Evolutionary conservation across 2,329 filamentous ascomycete genomes (phyloP).

Genomic region (Fusarium sp.): DNA sequence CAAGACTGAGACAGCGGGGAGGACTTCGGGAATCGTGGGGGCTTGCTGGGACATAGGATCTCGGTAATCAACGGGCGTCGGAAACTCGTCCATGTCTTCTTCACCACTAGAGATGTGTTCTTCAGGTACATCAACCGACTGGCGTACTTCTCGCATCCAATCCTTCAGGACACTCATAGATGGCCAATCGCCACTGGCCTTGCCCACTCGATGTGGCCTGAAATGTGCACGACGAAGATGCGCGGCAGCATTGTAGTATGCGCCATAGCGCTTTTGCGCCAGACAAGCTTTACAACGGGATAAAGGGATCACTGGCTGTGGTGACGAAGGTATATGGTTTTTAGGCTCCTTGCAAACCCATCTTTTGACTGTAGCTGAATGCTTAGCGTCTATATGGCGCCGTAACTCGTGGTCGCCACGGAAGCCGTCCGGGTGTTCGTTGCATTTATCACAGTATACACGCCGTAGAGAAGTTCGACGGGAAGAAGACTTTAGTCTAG

Average conservation of each 20-base stretch:
- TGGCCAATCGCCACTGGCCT: constrained; percentile 71
- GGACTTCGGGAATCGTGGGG: constrained; percentile 33
- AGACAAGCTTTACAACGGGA: constrained; percentile 69
- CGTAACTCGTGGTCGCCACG: constrained; percentile 89
- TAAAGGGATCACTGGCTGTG: constrained; percentile 65
- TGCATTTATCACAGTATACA: constrained; percentile 82
- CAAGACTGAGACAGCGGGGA: constrained; percentile 24
- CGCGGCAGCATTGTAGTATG: constrained; percentile 71
- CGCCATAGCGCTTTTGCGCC: constrained; percentile 68
- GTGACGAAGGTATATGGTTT: constrained; percentile 52
- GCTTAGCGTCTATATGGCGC: constrained; percentile 73
- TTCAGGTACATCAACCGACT: constrained; percentile 62
- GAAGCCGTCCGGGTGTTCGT: constrained; percentile 87
- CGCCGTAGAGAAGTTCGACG: constrained; percentile 73
- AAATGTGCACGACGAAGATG: constrained; percentile 70
- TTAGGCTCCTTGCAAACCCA: constrained; percentile 69
- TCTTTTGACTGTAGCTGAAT: constrained; percentile 66
- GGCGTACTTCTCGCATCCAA: constrained; percentile 72
- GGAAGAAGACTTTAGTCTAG: constrained; percentile 58
- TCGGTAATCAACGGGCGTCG: constrained; percentile 37
- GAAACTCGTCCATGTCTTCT: constrained; percentile 63
- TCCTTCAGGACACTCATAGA: constrained; percentile 69
- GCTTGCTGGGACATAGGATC: constrained; percentile 28
- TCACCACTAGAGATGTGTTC: constrained; percentile 62
- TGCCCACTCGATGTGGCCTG: constrained; percentile 67